These are phyloP conservation scores for Chenopodium quinoa DNA, from an alignment of 148 eudicot species.

Conservation along the genomic window DNA sequence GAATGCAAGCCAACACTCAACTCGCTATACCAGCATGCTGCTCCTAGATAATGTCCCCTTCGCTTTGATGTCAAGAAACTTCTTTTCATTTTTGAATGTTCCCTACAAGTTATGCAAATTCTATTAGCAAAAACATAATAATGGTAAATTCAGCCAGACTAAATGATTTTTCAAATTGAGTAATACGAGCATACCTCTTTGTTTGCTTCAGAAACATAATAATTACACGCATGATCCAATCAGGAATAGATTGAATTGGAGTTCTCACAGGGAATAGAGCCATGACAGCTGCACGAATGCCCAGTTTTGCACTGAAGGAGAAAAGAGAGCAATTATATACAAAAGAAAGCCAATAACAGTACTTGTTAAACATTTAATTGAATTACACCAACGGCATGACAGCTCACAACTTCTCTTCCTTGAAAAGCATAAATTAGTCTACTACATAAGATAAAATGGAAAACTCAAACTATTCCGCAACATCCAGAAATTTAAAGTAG, in stretches of 20 bases:
- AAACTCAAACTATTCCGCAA: too few species aligned
- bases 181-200: background rate
- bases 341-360: too few species aligned
- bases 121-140: background rate
- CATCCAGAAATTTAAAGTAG: too few species aligned
- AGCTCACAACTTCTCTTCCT: too few species aligned
- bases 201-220: background rate
- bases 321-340: too few species aligned
- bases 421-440: too few species aligned
- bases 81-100: background rate
- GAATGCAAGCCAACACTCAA: background rate
- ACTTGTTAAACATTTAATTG: too few species aligned
- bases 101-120: slow-evolving; percentile 2
- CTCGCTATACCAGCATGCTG: slow-evolving; percentile 11
- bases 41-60: background rate
- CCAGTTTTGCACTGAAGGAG: background rate
- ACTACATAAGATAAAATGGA: too few species aligned
- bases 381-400: too few species aligned
- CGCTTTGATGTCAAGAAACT: slow-evolving; percentile 2
- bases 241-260: background rate
- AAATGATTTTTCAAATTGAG: background rate
- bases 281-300: background rate
- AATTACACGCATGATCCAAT: slow-evolving; percentile 12
- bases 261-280: slow-evolving; percentile 12
- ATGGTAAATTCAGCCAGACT: background rate